Evolutionary conservation across 106 monocot species (phyloP).

Genomic region (Dendrobium nobile): DNA sequence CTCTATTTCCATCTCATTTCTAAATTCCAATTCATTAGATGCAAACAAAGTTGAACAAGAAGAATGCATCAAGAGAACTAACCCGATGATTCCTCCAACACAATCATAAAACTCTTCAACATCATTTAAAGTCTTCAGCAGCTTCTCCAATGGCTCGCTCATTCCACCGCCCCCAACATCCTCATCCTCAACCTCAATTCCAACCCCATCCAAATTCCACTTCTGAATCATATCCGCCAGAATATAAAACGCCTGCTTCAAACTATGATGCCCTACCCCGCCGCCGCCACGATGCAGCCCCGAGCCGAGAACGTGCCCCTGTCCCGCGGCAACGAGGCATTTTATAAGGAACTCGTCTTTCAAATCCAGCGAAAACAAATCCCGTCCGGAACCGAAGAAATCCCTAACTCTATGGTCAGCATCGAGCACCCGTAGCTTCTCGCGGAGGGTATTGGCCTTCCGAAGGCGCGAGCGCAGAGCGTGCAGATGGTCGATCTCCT

Average conservation of each 20-base stretch:
- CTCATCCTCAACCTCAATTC: constrained; percentile 8
- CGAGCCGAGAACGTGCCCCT: constrained; percentile 67
- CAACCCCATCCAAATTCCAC: constrained; percentile 41
- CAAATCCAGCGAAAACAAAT: constrained; percentile 23
- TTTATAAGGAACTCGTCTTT: constrained; percentile 55
- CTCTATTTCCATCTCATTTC: neutral
- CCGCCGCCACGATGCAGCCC: constrained; percentile 23
- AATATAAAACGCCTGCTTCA: constrained; percentile 48
- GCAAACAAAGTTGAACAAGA: neutral
- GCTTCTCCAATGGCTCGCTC: constrained; percentile 30
- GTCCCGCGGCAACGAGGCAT: constrained; percentile 81
- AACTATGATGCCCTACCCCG: neutral
- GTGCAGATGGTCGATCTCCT: constrained; percentile 56
- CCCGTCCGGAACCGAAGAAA: constrained; percentile 24
- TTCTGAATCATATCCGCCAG: constrained; percentile 68
- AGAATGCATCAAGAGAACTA: constrained; percentile 12
- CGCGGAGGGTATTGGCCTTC: constrained; percentile 18
- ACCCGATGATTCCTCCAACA: constrained; percentile 89
- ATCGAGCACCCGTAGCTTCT: constrained; percentile 48
- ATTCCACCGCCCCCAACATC: neutral
- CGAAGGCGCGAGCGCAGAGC: constrained; percentile 35
- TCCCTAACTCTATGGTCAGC: constrained; percentile 56
- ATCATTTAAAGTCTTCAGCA: constrained; percentile 52
- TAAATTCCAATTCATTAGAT: neutral
- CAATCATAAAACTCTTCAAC: constrained; percentile 76